phyloP scores from a whole-genome alignment of 2,329 filamentous ascomycete genomes.

The Cercospora berteroae region DNA sequence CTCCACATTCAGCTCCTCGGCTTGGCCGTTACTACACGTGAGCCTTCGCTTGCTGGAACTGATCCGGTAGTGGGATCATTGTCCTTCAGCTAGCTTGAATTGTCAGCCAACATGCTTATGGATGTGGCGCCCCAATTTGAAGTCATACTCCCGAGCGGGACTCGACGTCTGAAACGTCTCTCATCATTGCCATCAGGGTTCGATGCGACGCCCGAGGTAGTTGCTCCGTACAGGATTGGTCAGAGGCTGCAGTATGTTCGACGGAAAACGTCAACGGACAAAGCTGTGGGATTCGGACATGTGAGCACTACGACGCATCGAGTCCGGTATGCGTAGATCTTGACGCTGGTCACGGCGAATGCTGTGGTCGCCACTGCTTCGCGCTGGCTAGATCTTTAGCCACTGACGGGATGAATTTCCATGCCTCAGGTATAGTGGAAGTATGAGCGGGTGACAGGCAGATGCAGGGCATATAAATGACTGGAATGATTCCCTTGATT shows the following conservation, averaged over 20 bases:
- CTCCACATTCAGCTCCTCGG: background rate
- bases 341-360: background rate
- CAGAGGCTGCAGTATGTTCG: background rate
- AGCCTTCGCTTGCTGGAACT: background rate
- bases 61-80: constrained; percentile 8
- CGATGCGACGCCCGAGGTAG: background rate
- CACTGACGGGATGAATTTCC: constrained; percentile 1
- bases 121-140: constrained; percentile 4
- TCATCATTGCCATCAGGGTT: constrained; percentile 1
- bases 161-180: constrained; percentile 1
- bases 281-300: constrained; percentile 1
- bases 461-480: background rate
- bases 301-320: background rate
- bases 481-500: background rate
- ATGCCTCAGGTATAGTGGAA: background rate
- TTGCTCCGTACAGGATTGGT: constrained; percentile 9
- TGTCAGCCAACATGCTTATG: constrained; percentile 6
- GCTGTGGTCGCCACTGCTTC: background rate
- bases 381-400: background rate
- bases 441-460: background rate
- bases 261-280: constrained; percentile 9
- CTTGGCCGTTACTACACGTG: background rate
- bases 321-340: constrained; percentile 8
- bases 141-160: constrained; percentile 4
- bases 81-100: constrained; percentile 2